A percentile compares a stretch with the other conserved stretches of the same genome.
Evolutionary conservation across 2,329 filamentous ascomycete species (phyloP).

Genomic region (Pseudocercospora musae): DNA sequence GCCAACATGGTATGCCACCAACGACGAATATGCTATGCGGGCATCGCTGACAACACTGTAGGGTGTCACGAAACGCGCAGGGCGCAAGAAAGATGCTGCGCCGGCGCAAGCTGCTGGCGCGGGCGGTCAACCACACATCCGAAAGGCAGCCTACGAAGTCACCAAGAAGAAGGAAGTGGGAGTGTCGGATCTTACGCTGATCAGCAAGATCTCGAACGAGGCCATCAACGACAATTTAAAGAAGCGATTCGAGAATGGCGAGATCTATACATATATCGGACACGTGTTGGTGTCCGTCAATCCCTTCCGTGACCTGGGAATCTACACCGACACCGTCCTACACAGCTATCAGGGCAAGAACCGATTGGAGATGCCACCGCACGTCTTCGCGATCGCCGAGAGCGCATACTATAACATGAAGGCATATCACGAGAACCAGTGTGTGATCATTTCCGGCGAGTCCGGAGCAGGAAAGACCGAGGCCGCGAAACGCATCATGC

Average conservation of each 20-base stretch:
- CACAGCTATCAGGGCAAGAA: slow-evolving; percentile 97
- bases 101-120: slow-evolving; percentile 37
- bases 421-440: slow-evolving; percentile 97
- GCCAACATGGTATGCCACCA: not conserved
- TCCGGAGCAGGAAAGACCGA: slow-evolving; percentile 98
- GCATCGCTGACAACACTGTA: slow-evolving; percentile 25
- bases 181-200: slow-evolving; percentile 92
- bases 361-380: slow-evolving; percentile 77
- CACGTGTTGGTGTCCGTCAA: slow-evolving; percentile 99
- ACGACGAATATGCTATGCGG: not conserved
- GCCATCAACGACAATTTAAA: slow-evolving; percentile 99
- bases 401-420: slow-evolving; percentile 99
- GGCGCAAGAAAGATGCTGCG: slow-evolving; percentile 54
- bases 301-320: slow-evolving; percentile 89
- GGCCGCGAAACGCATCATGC: slow-evolving; percentile 97
- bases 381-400: slow-evolving; percentile 97
- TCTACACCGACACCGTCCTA: slow-evolving; percentile 93
- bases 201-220: slow-evolving; percentile 98
- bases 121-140: slow-evolving; percentile 64
- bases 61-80: slow-evolving; percentile 57
- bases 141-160: slow-evolving; percentile 93
- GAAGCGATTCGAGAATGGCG: slow-evolving; percentile 93
- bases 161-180: slow-evolving; percentile 99
- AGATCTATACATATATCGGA: slow-evolving; percentile 99
- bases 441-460: slow-evolving; percentile 98